Evolutionary conservation across 495 filamentous ascomycete species (phyloP), one percentile per base, ranked within the genome.

Genomic region (Copromyces sp.): DNA sequence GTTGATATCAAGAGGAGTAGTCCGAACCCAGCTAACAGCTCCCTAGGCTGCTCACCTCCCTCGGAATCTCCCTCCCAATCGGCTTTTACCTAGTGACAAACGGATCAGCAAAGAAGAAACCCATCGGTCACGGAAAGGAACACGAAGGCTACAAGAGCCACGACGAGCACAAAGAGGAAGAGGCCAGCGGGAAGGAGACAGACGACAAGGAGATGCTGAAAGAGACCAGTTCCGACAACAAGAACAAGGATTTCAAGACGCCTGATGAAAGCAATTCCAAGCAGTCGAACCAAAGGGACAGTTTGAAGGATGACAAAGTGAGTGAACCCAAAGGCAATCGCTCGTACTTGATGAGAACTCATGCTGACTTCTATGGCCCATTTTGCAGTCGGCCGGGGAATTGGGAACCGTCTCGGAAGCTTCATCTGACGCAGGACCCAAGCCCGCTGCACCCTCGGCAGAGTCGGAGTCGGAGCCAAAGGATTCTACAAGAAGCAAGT

Each of bases 181-280:
- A 40, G 39, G 6, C 70, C 8, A 20, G 40, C 45, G 73, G 20
- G 85, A 88, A 70, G 84, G 86, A 68, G n/a, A 8, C 42, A 20
- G 38, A 68, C 8, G 42, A 47, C 17, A 17, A 65, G 14, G 53
- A 35, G 29, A 65, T 35, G 29, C 53, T 35, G 14, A 65, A 35
- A 17, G 32, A 65, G 14, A 65, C 53, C 24, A 65, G 14, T 9
- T 35, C 29, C 3, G 53, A 35, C 29, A 65, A 65, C 5, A 65
- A 65, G 12, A 65, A 65, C 1, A 35, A 2, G 29, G 14, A 65
- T 1, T 65, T 65, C 29, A 65, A 65, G 29, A 65, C 53, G 29
- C 5, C 29, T 17, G 29, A 65, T 65, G 14, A 35, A 65, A 17
- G 53, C 53, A 61, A 11, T 12, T 16, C 24, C 32, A 35, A 35